These are phyloP conservation scores for Flagelloscypha sp. DNA, from an alignment of 768 basidiomycete genomes.

Conservation along the genomic window DNA sequence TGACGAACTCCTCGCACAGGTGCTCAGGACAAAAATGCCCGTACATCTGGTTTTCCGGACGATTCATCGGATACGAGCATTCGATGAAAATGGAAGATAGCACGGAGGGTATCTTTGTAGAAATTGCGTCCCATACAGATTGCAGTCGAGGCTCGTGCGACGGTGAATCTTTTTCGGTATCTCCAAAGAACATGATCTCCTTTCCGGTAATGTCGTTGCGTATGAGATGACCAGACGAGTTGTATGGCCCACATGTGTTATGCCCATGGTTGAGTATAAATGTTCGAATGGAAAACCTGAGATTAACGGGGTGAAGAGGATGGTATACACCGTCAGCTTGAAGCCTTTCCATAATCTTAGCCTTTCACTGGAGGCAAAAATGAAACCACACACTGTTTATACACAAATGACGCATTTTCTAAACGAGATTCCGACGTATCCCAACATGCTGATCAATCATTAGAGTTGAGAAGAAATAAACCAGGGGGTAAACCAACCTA, in stretches of 20 bases:
- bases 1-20: constrained; percentile 63
- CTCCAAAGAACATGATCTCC: constrained; percentile 92
- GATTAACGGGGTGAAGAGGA: constrained; percentile 36
- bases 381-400: too few species aligned
- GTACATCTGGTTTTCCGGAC: constrained; percentile 60
- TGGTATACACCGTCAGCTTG: constrained; percentile 45
- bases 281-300: constrained; percentile 51
- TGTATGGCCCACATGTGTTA: constrained; percentile 48
- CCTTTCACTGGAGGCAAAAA: background rate
- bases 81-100: constrained; percentile 88
- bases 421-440: too few species aligned
- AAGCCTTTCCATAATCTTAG: constrained; percentile 29
- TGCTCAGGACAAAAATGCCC: constrained; percentile 85
- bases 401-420: too few species aligned
- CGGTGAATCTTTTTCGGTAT: constrained; percentile 78
- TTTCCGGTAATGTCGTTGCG: constrained; percentile 44
- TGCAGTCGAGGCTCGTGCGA: constrained; percentile 50
- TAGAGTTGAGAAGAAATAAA: too few species aligned
- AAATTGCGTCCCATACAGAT: constrained; percentile 79
- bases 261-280: constrained; percentile 72
- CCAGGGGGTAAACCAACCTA: too few species aligned
- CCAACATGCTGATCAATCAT: too few species aligned
- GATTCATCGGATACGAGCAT: constrained; percentile 78
- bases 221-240: constrained; percentile 81
- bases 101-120: constrained; percentile 59